Base-by-base conservation (phyloP, 2,329 filamentous ascomycete genomes). In the Alternaria dauci region DNA sequence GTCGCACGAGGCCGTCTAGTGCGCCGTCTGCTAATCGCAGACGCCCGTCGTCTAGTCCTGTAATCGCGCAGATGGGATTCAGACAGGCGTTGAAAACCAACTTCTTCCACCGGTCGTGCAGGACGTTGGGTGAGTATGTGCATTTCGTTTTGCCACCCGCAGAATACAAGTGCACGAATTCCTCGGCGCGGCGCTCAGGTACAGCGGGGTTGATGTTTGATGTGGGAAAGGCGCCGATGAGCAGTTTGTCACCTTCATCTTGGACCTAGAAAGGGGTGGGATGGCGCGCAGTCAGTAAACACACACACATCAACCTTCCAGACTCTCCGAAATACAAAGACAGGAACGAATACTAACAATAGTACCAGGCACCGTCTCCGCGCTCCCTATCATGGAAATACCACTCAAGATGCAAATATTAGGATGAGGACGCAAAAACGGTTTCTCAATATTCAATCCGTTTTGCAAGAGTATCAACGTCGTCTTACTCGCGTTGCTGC, bases 381-480 rank as follows among this genome's bases (percentile, higher is more conserved):
- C 81, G 2, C 84, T 81, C 26, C 85, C 84, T 55, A 85, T 86
- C 52, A 84, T 76, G 3, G 81, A 82, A 8, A 88, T 80, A 4
- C 85, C 85, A 3, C 82, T 85, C 1, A 89, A 77, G 7, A 88
- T 68, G 0, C 82, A 71, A 60, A 86, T 88, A 3, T 70, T 59
- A 0, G 86, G 86, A 67, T 87, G 88, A 0, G 76, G 72, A 0
- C 69, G 57, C 18, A 85, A 69, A 20, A 89, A 69, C 0, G 86
- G 85, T 42, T 80, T 82, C 63, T 89, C 86, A 62, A 89, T 89
- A 66, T 88, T 87, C n/a, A 89, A 75, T 0, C 87, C 87, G 67
- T 89, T 89, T 62, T 89, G 87, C 5, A 87, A 76, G 7, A 89
- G 80, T 0, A 88, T 79, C 44, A 89, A 84, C 28, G 80, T 80